Base-by-base conservation (phyloP, 257 asterid species). In the Cruciata laevipes region DNA sequence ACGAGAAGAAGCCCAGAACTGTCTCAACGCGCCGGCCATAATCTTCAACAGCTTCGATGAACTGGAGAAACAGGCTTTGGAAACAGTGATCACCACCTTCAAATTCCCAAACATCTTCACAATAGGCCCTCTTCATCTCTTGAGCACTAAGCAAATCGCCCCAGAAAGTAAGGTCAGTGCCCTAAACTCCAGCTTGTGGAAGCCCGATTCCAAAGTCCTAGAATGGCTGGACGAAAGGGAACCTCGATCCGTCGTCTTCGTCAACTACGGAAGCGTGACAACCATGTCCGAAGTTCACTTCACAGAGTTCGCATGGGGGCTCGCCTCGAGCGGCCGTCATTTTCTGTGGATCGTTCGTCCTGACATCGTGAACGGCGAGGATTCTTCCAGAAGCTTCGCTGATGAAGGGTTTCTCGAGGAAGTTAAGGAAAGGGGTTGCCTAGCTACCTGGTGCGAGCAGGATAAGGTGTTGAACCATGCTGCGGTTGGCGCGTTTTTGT, bases 261-360 rank as follows among this genome's bases (percentile, higher is more conserved):
- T 85, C 16, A 87, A 83, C 56, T 87, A 81, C 5, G 91, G 89
- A 17, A 77, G 89, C 53, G 72, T 83, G 66, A 78, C 89, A 3
- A 77, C 85, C 16, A 83, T 87, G 87, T 40, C 83, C 0, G 31
- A 51, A 11, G 40, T 72, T 0, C 81, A 87, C 21, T 77, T 85
- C 7, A 71, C 23, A 7, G 95, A 85, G 42, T 83, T 87, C 9
- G 95, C 89, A 0, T 77, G 82, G 86, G 95, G 91, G 18, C 80
- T 87, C 1, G 91, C 87, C 0, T 53, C 71, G 0, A 83, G 86
- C 66, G 69, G 69, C 44, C 84, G 73, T 24, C 81, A 77, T 3
- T 87, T 85, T 62, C 21, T 87, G 6, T 85, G 95, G 91, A 73
- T 87, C 25, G 65, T 82, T 2, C 77, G 89, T 68, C 78, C 84